Conservation (phyloP, 805 yeast species). For the Cyberlindnera maritima region DNA sequence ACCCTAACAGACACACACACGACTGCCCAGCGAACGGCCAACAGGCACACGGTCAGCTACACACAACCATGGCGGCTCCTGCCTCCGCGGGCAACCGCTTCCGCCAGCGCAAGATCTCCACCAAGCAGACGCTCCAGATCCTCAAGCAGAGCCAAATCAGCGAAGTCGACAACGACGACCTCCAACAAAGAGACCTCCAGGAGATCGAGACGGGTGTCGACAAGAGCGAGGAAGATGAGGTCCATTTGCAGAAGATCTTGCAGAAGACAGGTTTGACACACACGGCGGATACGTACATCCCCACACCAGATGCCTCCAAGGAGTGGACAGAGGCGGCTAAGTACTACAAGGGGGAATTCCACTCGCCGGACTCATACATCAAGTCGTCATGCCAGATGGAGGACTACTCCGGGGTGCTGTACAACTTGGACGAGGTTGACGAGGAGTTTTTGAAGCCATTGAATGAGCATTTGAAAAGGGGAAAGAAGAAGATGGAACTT, state of each 20-base stretch:
- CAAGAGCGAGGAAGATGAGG: conserved; percentile 95
- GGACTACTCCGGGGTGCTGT: conserved; percentile 82
- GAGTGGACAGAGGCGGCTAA: conserved; percentile 75
- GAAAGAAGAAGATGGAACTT: too few species aligned
- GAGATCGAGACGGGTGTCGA: conserved; percentile 97
- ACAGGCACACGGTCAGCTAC: neutral
- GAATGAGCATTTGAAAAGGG: conserved; percentile 49
- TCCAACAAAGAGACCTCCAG: conserved; percentile 78
- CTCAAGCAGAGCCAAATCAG: conserved; percentile 78
- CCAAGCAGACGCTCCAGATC: conserved; percentile 80
- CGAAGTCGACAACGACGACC: conserved; percentile 67
- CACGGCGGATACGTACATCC: conserved; percentile 50
- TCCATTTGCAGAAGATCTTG: conserved; percentile 89
- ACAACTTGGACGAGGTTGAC: conserved; percentile 89
- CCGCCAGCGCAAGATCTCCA: conserved; percentile 92
- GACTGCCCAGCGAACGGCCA: neutral
- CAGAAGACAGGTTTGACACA: conserved; percentile 72
- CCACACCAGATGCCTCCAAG: conserved; percentile 92
- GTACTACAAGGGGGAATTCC: conserved; percentile 66
- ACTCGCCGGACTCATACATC: conserved; percentile 75
- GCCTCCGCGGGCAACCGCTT: conserved; percentile 45
- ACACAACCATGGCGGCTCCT: conserved; percentile 17
- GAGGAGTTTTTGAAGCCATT: conserved; percentile 56
- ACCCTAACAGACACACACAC: neutral
- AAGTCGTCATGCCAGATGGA: conserved; percentile 95